Evolutionary conservation across 805 yeast species (phyloP), one percentile per base, ranked within the genome.

Genomic region (Yarrowia keelungensis): DNA sequence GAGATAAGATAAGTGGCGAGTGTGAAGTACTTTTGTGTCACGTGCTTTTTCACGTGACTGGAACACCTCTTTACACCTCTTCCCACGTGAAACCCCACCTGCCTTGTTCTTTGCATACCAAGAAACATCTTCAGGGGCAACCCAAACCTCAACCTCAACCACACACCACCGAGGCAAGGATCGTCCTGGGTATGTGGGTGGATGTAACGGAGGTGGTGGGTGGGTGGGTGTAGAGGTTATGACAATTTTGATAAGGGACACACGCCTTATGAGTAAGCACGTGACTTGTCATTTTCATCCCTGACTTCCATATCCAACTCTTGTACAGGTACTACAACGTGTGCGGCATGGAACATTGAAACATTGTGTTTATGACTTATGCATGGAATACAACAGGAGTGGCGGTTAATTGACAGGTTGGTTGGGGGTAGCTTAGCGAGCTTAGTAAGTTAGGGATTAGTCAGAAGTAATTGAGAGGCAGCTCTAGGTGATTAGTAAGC

Each of bases 41-140:
- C 32, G 32, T 26, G 32, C 32, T 26, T 26, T 26, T 26, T 26
- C 32, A 26, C 32, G 32, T 26, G 32, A 26, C 32, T 26, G 32
- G 2, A 26, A 26, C 32, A 26, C 32, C 32, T 26, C 32, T 26
- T 26, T 3, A 26, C 32, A 26, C 32, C 32, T 26, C 32, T 26
- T 26, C 32, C 32, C 32, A 26, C 32, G 4, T 26, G 32, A 26
- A 26, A 26, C 32, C 32, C 32, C 32, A 26, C 32, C 7, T 26
- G 32, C 32, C 32, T 26, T 26, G 32, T 26, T 26, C 32, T 26
- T 26, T 26, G 32, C 32, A 26, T 26, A 26, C 32, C 32, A 26
- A 26, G 32, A 26, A 26, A 26, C 32, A 26, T 26, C 59, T 39
- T 53, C 59, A 53, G 59, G 59, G 59, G 59, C 45, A 53, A 53